Percentiles rank a stretch among this genome's conserved stretches.
phyloP scores from a whole-genome alignment of 805 yeast species.

The Starmerella floricola region DNA sequence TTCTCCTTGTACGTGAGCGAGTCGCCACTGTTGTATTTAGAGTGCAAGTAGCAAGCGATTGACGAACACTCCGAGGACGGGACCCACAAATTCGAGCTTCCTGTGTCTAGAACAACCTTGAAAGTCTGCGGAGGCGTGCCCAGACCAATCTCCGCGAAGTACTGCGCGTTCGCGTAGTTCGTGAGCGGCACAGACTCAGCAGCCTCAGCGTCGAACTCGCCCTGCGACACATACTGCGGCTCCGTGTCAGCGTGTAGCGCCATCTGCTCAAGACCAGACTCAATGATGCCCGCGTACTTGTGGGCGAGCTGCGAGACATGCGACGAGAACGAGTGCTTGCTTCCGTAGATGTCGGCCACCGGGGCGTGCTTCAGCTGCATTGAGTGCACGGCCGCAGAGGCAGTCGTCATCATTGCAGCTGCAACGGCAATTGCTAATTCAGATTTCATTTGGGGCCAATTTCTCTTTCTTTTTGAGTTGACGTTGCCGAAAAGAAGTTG shows the following conservation, averaged over 20 bases:
- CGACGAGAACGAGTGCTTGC: conserved; percentile 17
- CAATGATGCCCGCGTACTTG: conserved; percentile 21
- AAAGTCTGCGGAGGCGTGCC: conserved; percentile 92
- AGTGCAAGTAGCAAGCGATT: conserved; percentile 87
- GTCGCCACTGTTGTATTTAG: conserved; percentile 72
- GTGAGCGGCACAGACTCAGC: conserved; percentile 55
- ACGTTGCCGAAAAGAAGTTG: background rate
- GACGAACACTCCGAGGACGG: conserved; percentile 83
- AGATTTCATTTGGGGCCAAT: conserved; percentile 10
- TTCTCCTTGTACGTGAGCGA: conserved; percentile 80
- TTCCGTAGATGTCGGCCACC: conserved; percentile 16
- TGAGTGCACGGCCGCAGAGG: conserved; percentile 20
- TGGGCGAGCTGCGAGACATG: conserved; percentile 21
- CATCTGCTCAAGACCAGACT: conserved; percentile 6
- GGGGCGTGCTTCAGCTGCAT: conserved; percentile 18
- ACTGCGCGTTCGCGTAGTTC: conserved; percentile 92
- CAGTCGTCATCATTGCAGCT: conserved; percentile 18
- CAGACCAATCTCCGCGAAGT: conserved; percentile 76
- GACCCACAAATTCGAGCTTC: conserved; percentile 94
- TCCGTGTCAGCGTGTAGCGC: conserved; percentile 9
- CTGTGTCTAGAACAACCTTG: conserved; percentile 92
- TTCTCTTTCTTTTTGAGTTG: too few species aligned
- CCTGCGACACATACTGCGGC: conserved; percentile 12
- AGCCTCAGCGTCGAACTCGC: conserved; percentile 9
- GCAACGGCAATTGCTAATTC: conserved; percentile 16